These are phyloP conservation scores for Rhazya stricta DNA, from an alignment of 257 asterid species.

Conservation along the genomic window DNA sequence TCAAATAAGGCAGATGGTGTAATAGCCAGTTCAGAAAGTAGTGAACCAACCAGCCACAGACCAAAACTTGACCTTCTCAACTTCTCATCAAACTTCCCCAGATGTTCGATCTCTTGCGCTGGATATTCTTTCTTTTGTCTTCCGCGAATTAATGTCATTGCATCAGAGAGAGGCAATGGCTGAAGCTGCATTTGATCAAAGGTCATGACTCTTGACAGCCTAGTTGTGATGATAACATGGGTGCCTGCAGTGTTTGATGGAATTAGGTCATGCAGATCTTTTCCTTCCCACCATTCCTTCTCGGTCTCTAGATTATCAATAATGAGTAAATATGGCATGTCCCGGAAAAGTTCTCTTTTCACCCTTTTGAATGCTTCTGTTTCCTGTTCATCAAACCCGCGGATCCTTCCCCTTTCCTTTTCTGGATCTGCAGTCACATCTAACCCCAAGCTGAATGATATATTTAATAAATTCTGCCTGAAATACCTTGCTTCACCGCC, in stretches of 20 bases:
- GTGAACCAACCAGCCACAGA: conserved; percentile 53
- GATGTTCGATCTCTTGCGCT: conserved; percentile 46
- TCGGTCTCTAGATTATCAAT: conserved; percentile 75
- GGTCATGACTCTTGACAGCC: conserved; percentile 57
- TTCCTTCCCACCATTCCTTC: conserved; percentile 96
- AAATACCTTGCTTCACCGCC: conserved; percentile 74
- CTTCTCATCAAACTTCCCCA: conserved; percentile 56
- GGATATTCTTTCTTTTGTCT: conserved; percentile 57
- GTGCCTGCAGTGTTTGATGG: conserved; percentile 84
- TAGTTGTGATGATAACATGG: conserved; percentile 72
- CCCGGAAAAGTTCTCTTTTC: conserved; percentile 69
- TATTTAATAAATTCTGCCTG: conserved; percentile 66
- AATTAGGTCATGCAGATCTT: conserved; percentile 68
- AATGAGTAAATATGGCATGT: conserved; percentile 77
- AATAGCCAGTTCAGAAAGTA: conserved; percentile 60
- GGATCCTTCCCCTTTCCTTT: conserved; percentile 68
- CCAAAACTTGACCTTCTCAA: conserved; percentile 69
- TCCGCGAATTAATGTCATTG: conserved; percentile 55
- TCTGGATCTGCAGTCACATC: conserved; percentile 88
- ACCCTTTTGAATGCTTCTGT: conserved; percentile 74
- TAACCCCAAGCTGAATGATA: conserved; percentile 54
- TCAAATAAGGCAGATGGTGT: conserved; percentile 62
- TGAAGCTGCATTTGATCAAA: conserved; percentile 67
- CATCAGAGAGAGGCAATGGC: conserved; percentile 52
- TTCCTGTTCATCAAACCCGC: conserved; percentile 85